phyloP scores from a whole-genome alignment of 2,329 filamentous ascomycete genomes.

The Paramyrothecium sp. region DNA sequence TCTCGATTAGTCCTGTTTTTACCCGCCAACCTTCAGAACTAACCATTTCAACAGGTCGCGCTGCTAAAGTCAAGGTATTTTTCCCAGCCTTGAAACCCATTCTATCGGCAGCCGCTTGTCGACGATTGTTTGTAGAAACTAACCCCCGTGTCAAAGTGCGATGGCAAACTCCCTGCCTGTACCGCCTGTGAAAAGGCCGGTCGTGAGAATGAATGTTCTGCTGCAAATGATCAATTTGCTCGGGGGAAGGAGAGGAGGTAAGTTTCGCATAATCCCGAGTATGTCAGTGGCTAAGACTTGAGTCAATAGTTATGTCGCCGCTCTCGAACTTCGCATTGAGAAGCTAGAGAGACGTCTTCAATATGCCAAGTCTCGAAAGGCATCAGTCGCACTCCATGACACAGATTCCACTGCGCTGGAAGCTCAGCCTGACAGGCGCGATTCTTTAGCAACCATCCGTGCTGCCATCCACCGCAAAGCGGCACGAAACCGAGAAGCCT shows the following conservation, averaged over 20 bases:
- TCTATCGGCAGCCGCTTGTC: constrained; percentile 6
- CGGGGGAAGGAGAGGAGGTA: constrained; percentile 90
- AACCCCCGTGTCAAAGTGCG: constrained; percentile 56
- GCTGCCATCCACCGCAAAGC: constrained; percentile 65
- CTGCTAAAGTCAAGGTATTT: constrained; percentile 83
- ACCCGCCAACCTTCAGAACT: not conserved
- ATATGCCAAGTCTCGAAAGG: constrained; percentile 69
- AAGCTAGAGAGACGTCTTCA: constrained; percentile 78
- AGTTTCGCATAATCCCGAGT: constrained; percentile 10
- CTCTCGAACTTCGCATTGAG: constrained; percentile 87
- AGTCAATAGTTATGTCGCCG: constrained; percentile 75
- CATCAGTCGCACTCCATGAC: constrained; percentile 66
- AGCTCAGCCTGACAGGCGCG: constrained; percentile 55
- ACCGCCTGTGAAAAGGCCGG: constrained; percentile 93
- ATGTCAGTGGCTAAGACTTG: constrained; percentile 6
- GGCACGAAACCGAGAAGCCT: constrained; percentile 68
- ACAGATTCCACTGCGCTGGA: constrained; percentile 36
- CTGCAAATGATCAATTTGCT: constrained; percentile 93
- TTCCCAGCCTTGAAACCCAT: not conserved
- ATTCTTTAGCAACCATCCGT: constrained; percentile 60
- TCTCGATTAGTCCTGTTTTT: not conserved
- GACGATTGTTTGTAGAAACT: not conserved
- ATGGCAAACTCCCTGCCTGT: constrained; percentile 92
- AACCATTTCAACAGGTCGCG: constrained; percentile 53
- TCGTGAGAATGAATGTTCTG: constrained; percentile 82